Evolutionary conservation across 768 basidiomycete species (phyloP).

Genomic region (Trametes punicea): DNA sequence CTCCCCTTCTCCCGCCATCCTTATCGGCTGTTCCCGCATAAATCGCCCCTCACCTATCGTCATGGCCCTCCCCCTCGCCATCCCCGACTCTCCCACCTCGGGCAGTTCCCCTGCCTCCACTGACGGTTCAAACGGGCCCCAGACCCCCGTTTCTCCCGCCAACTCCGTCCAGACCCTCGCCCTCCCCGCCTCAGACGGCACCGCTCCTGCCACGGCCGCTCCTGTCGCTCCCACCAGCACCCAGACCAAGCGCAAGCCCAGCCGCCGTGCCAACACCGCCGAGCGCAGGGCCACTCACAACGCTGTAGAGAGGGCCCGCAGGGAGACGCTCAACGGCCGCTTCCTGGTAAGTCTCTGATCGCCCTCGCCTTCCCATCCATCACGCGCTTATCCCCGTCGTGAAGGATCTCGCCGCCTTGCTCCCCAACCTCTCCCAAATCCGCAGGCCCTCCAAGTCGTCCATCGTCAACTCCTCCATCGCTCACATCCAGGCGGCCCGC

Average conservation of each 20-base stretch:
- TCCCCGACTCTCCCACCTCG: constrained; percentile 38
- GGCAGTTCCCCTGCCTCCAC: constrained; percentile 41
- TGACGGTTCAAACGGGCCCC: constrained; percentile 43
- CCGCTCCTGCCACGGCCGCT: constrained; percentile 19
- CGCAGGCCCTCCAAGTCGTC: constrained; percentile 94
- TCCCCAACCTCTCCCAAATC: constrained; percentile 88
- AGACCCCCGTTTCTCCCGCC: constrained; percentile 47
- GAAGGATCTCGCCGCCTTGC: constrained; percentile 88
- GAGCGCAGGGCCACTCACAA: constrained; percentile 97
- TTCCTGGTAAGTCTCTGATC: constrained; percentile 62
- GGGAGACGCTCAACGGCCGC: constrained; percentile 90
- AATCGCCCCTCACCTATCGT: constrained; percentile 29
- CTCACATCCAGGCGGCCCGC: constrained; percentile 80
- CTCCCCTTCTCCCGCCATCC: constrained; percentile 24
- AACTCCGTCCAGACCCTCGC: constrained; percentile 34
- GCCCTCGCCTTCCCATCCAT: constrained; percentile 19
- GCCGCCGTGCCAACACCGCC: constrained; percentile 90
- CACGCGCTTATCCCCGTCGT: neutral
- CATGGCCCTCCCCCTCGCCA: constrained; percentile 39
- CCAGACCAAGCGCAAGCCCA: constrained; percentile 76
- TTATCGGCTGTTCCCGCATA: constrained; percentile 18
- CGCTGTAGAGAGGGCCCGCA: constrained; percentile 83
- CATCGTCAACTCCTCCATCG: constrained; percentile 95
- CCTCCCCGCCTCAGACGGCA: constrained; percentile 31
- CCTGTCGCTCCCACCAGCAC: constrained; percentile 25